These are phyloP conservation scores for Calocybe gangraenosa DNA, from an alignment of 768 basidiomycete species.

Conservation along the genomic window DNA sequence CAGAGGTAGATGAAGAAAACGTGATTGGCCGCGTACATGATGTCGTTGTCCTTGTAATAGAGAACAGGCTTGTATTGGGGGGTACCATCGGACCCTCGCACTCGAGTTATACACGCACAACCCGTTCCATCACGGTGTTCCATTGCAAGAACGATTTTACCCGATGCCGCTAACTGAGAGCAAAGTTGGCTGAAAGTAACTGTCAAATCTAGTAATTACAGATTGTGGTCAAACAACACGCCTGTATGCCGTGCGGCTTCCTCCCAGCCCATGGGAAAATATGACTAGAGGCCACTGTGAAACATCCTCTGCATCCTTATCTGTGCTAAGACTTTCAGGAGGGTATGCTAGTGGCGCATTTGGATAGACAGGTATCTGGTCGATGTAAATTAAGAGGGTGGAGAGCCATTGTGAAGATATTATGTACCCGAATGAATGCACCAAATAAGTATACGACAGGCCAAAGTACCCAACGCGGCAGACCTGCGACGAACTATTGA, in stretches of 20 bases:
- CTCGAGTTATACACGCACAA: slow-evolving; percentile 41
- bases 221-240: slow-evolving; percentile 12
- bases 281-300: slow-evolving; percentile 72
- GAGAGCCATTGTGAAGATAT: too few species aligned
- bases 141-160: slow-evolving; percentile 75
- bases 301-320: slow-evolving; percentile 7
- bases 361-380: slow-evolving; percentile 52
- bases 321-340: background rate
- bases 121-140: slow-evolving; percentile 85
- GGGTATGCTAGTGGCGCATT: slow-evolving; percentile 52
- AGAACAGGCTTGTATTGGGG: slow-evolving; percentile 24
- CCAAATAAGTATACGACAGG: slow-evolving; percentile 52
- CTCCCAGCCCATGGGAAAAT: slow-evolving; percentile 83
- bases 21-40: slow-evolving; percentile 38
- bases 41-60: slow-evolving; percentile 55
- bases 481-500: slow-evolving; percentile 19
- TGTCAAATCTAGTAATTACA: slow-evolving; percentile 2
- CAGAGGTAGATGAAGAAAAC: background rate
- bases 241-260: slow-evolving; percentile 70
- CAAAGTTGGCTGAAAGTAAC: slow-evolving; percentile 55
- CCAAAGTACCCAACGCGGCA: slow-evolving; percentile 40
- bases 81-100: slow-evolving; percentile 26
- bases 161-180: slow-evolving; percentile 67
- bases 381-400: background rate
- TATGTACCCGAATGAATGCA: slow-evolving; percentile 38